Conservation (phyloP, 352 stramenopile genomes). For the Pythium plurisporium region DNA sequence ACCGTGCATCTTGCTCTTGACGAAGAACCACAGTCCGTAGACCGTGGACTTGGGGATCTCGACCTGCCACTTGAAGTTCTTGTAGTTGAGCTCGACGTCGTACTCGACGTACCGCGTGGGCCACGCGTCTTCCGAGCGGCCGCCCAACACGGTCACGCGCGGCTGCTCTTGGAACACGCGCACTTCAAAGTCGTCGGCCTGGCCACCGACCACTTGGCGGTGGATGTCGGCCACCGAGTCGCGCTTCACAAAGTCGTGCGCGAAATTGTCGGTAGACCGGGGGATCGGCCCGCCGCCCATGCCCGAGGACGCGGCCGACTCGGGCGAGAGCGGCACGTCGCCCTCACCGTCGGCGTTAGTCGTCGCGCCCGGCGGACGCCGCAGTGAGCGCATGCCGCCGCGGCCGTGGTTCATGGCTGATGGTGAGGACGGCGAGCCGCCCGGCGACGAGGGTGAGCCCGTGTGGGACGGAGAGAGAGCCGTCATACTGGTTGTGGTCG, state of each 20-base stretch:
- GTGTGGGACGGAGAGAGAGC: slow-evolving; percentile 13
- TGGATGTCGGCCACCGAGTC: slow-evolving; percentile 39
- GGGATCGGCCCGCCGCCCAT: slow-evolving; percentile 1
- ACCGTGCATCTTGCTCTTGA: slow-evolving; percentile 70
- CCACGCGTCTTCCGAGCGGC: slow-evolving; percentile 74
- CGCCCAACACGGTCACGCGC: slow-evolving; percentile 49
- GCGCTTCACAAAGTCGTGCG: slow-evolving; percentile 42
- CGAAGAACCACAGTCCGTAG: slow-evolving; percentile 83
- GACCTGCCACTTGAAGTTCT: slow-evolving; percentile 76
- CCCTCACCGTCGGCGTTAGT: background rate
- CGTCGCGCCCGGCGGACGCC: slow-evolving; percentile 8
- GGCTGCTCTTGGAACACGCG: slow-evolving; percentile 72
- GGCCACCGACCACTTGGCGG: slow-evolving; percentile 27
- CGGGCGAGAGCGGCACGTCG: slow-evolving; percentile 12
- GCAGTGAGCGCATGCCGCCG: background rate
- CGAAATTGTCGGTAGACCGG: slow-evolving; percentile 25
- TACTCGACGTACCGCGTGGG: slow-evolving; percentile 82
- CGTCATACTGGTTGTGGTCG: background rate
- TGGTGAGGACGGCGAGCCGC: slow-evolving; percentile 1
- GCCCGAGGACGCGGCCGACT: slow-evolving; percentile 7
- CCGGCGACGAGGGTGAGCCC: slow-evolving; percentile 15
- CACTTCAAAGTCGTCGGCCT: slow-evolving; percentile 61
- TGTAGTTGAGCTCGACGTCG: slow-evolving; percentile 80
- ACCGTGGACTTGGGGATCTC: slow-evolving; percentile 80
- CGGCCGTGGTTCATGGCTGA: background rate